A percentile compares a stretch with the other conserved stretches of the same genome.
Conservation (phyloP, 345 rosid species). For the Iberis pinnata region DNA sequence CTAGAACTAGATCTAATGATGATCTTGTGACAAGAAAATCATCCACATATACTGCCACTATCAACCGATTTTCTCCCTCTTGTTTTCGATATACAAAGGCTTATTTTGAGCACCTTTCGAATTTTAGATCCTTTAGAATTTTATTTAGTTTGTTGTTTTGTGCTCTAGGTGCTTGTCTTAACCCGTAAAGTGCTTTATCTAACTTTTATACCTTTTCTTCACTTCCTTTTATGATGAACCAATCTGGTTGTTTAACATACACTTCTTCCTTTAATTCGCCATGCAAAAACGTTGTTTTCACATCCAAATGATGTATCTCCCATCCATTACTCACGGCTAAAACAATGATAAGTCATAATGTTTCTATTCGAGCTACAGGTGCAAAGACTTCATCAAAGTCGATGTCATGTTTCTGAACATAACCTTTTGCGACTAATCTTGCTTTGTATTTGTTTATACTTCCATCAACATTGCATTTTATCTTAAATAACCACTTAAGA, state of each 20-base stretch:
- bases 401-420: not conserved
- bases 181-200: no score
- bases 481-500: not conserved
- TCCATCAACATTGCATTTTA: not conserved
- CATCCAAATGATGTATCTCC: no score
- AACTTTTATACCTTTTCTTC: no score
- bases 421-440: not conserved
- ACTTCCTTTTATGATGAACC: no score
- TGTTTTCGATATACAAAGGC: not conserved
- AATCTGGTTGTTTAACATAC: no score
- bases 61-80: accelerated
- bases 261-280: no score
- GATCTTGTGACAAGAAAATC: not conserved
- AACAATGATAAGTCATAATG: not conserved
- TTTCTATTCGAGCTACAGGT: not conserved
- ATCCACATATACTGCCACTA: not conserved
- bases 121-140: no score
- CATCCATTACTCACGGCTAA: not conserved
- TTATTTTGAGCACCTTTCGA: not conserved
- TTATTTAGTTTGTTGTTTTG: no score
- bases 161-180: no score
- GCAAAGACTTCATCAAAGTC: not conserved
- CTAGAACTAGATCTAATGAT: no score
- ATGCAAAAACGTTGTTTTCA: no score
- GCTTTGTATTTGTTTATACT: not conserved